Percentiles rank a stretch among this genome's conserved stretches.
phyloP scores from a whole-genome alignment of 352 stramenopile genomes.

The Phytophthora podocarpi region DNA sequence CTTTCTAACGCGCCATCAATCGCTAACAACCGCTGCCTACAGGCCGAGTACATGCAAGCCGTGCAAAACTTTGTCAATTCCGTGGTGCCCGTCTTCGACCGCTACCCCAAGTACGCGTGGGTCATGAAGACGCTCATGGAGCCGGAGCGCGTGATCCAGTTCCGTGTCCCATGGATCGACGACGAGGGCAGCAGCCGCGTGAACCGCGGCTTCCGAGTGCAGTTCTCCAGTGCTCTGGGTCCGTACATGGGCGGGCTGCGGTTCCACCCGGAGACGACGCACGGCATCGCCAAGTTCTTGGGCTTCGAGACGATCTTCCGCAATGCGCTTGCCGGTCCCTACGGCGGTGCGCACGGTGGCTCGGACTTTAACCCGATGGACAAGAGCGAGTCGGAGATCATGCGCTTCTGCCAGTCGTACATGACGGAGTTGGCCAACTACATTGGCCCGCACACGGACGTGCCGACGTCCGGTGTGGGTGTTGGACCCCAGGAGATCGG shows the following conservation, averaged over 20 bases:
- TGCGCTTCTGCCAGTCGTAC: constrained; percentile 98
- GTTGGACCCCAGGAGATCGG: constrained; percentile 94
- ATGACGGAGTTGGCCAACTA: constrained; percentile 99
- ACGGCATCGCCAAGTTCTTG: constrained; percentile 90
- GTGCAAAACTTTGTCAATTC: constrained; percentile 84
- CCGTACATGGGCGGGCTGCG: constrained; percentile 97
- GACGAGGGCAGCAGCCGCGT: constrained; percentile 95
- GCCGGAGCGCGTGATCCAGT: constrained; percentile 95
- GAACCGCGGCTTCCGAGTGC: constrained; percentile 97
- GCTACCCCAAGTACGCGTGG: constrained; percentile 90
- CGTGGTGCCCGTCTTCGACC: constrained; percentile 85
- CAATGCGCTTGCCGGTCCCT: constrained; percentile 92
- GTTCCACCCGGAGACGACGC: constrained; percentile 93
- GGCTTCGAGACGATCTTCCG: constrained; percentile 96
- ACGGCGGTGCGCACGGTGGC: constrained; percentile 86
- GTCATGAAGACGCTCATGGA: constrained; percentile 95
- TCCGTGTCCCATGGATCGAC: constrained; percentile 97
- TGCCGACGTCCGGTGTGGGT: constrained; percentile 95
- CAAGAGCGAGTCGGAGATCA: constrained; percentile 97
- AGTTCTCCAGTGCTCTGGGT: constrained; percentile 93
- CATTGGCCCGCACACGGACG: constrained; percentile 96
- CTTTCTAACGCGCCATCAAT: constrained; percentile 16
- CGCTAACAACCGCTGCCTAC: neutral
- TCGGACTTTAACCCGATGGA: constrained; percentile 98
- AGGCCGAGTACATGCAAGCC: constrained; percentile 65